phyloP scores from a whole-genome alignment of 1,284 basidiomycete species.

The Ustilago trichophora region DNA sequence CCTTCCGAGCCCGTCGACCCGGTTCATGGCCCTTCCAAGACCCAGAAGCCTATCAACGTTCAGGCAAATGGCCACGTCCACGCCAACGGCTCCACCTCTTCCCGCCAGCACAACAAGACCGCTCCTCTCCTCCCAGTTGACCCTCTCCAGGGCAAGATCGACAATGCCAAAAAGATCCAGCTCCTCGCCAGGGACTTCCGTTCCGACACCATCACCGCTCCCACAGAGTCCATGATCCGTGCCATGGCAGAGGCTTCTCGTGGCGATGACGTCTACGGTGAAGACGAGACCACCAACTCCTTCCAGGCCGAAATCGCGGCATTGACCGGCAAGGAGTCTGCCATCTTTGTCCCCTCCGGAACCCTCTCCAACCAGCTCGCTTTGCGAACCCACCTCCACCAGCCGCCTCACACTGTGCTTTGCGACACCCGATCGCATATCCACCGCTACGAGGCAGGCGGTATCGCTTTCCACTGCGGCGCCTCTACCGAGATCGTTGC shows the following conservation, averaged over 20 bases:
- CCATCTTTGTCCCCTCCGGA: slow-evolving; percentile 83
- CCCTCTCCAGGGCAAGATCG: slow-evolving; percentile 35
- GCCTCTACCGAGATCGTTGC: slow-evolving; percentile 76
- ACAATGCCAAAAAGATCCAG: slow-evolving; percentile 33
- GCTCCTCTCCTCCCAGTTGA: slow-evolving; percentile 36
- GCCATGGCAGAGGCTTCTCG: slow-evolving; percentile 69
- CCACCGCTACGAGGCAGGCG: slow-evolving; percentile 78
- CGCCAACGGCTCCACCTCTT: not conserved
- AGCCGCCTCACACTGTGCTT: slow-evolving; percentile 78
- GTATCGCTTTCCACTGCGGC: slow-evolving; percentile 89
- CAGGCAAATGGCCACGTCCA: slow-evolving; percentile 19
- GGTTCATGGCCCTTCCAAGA: slow-evolving; percentile 29
- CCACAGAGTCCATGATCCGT: slow-evolving; percentile 69
- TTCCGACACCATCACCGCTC: slow-evolving; percentile 70
- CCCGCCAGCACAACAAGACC: slow-evolving; percentile 27
- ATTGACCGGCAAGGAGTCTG: slow-evolving; percentile 89
- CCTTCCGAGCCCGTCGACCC: slow-evolving; percentile 41
- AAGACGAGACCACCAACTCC: slow-evolving; percentile 56
- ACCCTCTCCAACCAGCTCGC: slow-evolving; percentile 91
- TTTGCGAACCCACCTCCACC: slow-evolving; percentile 84
- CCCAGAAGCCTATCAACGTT: slow-evolving; percentile 43
- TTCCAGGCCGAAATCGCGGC: slow-evolving; percentile 67
- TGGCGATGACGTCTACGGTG: slow-evolving; percentile 70
- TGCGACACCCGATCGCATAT: slow-evolving; percentile 64
- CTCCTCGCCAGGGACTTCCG: slow-evolving; percentile 50